Evolutionary conservation across 2,329 filamentous ascomycete species (phyloP).

Genomic region (Fusarium fracticaudum): DNA sequence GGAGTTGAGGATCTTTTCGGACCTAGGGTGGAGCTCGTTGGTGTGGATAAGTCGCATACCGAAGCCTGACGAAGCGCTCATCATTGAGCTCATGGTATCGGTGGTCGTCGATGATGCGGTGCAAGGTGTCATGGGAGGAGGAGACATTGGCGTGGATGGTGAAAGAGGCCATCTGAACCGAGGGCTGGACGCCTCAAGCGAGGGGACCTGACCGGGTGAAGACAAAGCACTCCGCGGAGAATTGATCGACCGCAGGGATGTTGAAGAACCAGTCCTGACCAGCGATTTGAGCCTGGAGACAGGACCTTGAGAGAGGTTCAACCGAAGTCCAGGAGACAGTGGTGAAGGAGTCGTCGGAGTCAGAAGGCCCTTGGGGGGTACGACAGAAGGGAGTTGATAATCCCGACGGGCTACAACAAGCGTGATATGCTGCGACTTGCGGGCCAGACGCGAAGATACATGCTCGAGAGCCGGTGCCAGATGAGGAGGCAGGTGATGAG

Average conservation of each 20-base stretch:
- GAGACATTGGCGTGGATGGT: constrained; percentile 52
- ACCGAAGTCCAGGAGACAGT: constrained; percentile 46
- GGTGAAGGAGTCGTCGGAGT: constrained; percentile 43
- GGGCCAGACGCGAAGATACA: constrained; percentile 63
- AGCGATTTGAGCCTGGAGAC: constrained; percentile 48
- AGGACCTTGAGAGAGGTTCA: constrained; percentile 46
- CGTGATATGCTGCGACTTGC: constrained; percentile 65
- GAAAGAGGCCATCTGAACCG: constrained; percentile 47
- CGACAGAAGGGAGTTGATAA: constrained; percentile 60
- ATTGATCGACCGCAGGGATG: constrained; percentile 38
- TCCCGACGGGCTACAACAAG: constrained; percentile 67
- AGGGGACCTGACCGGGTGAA: constrained; percentile 48
- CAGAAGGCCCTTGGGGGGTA: constrained; percentile 32
- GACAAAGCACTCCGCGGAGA: constrained; percentile 39
- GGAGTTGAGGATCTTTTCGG: constrained; percentile 58
- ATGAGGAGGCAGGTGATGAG: constrained; percentile 65
- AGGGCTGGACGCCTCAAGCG: constrained; percentile 42
- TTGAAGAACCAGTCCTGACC: constrained; percentile 41
- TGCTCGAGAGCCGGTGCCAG: constrained; percentile 67
- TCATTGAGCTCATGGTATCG: constrained; percentile 44
- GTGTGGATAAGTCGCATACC: constrained; percentile 63
- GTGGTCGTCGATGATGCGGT: constrained; percentile 52
- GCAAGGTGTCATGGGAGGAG: constrained; percentile 59
- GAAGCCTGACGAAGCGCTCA: constrained; percentile 51
- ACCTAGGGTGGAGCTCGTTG: constrained; percentile 55